Conservation (phyloP, 306 rosid genomes). For the Ammopiptanthus mongolicus region DNA sequence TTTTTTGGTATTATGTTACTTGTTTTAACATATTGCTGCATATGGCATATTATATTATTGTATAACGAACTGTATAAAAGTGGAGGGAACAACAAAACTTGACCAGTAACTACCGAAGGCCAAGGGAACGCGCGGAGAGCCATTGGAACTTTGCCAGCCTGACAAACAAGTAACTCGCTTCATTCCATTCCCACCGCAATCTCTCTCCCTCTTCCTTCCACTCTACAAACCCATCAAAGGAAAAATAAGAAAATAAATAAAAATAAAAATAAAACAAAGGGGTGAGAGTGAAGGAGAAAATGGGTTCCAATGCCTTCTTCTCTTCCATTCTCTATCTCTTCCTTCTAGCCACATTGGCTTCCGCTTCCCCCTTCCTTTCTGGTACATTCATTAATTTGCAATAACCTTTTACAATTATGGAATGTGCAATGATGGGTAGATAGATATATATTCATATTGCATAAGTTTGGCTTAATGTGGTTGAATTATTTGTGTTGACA, state of each 20-base stretch:
- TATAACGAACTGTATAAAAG: too few species aligned
- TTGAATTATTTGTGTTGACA: not conserved
- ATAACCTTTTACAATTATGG: not conserved
- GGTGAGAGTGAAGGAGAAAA: slow-evolving; percentile 39
- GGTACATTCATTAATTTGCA: slow-evolving; percentile 24
- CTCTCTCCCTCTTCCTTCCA: slow-evolving; percentile 21
- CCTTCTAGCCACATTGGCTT: slow-evolving; percentile 37
- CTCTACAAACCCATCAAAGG: slow-evolving; percentile 12
- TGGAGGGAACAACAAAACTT: not conserved
- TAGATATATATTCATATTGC: not conserved
- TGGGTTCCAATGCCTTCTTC: slow-evolving; percentile 46
- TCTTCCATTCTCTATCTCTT: slow-evolving; percentile 38
- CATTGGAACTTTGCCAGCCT: slow-evolving; percentile 27
- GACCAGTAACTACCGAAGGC: slow-evolving; percentile 3
- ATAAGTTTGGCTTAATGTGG: not conserved
- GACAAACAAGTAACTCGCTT: slow-evolving; percentile 10
- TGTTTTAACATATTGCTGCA: not conserved
- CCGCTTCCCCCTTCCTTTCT: slow-evolving; percentile 50
- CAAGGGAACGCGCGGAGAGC: slow-evolving; percentile 22
- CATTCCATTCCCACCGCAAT: slow-evolving; percentile 27
- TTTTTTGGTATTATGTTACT: too few species aligned
- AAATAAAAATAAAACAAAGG: not conserved
- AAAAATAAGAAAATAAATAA: not conserved
- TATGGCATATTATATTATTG: not conserved
- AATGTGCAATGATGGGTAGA: not conserved